A percentile compares a stretch with the other conserved stretches of the same genome.
These are phyloP conservation scores for Fusarium multiceps DNA, from an alignment of 2,329 filamentous ascomycete species.

Conservation along the genomic window DNA sequence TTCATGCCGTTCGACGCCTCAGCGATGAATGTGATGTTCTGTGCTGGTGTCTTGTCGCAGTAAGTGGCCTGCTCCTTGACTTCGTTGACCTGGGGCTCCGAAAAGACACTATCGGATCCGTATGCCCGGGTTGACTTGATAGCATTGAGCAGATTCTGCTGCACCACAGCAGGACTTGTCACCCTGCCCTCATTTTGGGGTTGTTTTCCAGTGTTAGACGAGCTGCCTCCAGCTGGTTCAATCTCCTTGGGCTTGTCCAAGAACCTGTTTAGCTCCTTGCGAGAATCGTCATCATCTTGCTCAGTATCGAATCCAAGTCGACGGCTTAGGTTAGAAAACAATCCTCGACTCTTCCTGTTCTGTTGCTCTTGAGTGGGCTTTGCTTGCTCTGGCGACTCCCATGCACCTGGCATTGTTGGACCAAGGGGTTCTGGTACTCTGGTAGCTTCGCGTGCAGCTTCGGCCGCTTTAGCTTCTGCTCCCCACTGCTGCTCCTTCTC, in stretches of 20 bases:
- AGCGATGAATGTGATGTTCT: constrained; percentile 78
- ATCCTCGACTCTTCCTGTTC: constrained; percentile 60
- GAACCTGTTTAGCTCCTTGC: constrained; percentile 58
- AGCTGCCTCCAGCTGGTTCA: constrained; percentile 25
- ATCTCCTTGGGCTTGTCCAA: constrained; percentile 50
- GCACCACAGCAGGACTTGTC: constrained; percentile 69
- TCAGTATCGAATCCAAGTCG: constrained; percentile 74
- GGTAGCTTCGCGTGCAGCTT: constrained; percentile 54
- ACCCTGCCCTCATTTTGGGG: constrained; percentile 62
- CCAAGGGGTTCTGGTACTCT: constrained; percentile 56
- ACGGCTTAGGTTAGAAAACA: constrained; percentile 76
- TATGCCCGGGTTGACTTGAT: constrained; percentile 82
- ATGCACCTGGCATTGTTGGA: constrained; percentile 77
- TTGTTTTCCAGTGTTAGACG: constrained; percentile 25
- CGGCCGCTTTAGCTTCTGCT: constrained; percentile 52
- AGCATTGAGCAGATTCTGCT: constrained; percentile 80
- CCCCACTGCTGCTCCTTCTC: constrained; percentile 61
- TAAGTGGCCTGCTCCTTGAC: constrained; percentile 88
- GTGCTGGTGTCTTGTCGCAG: constrained; percentile 80
- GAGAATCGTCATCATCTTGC: constrained; percentile 55
- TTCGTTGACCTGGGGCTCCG: constrained; percentile 74
- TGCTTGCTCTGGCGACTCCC: constrained; percentile 71
- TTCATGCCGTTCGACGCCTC: constrained; percentile 78
- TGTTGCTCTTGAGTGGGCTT: constrained; percentile 49
- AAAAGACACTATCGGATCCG: constrained; percentile 78